phyloP scores from a whole-genome alignment of 225 moss, liverwort and hornwort species.

The Neckera pumila region DNA sequence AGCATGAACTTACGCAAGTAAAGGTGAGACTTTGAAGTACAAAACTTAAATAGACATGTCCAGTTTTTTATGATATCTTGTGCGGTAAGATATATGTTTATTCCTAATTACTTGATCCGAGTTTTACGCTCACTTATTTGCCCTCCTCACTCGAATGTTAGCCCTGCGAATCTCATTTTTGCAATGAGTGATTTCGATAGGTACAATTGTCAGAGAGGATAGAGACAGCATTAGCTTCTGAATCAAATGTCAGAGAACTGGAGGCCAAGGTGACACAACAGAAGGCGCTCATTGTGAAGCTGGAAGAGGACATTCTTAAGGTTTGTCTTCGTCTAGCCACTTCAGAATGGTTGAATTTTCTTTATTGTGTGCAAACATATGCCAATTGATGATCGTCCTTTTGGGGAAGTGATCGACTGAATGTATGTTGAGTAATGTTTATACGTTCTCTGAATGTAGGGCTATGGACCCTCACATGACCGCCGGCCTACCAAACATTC shows the following conservation, averaged over 20 bases:
- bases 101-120: background rate
- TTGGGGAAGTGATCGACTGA: background rate
- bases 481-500: slow-evolving; percentile 44
- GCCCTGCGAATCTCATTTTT: background rate
- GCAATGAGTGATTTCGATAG: slow-evolving; percentile 21
- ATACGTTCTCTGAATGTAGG: slow-evolving; percentile 25
- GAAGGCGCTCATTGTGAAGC: slow-evolving; percentile 72
- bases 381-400: background rate
- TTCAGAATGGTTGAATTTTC: background rate
- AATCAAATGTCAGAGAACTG: slow-evolving; percentile 49
- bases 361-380: background rate
- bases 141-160: background rate
- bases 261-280: slow-evolving; percentile 64
- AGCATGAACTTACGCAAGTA: slow-evolving; percentile 93
- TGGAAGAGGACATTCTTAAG: slow-evolving; percentile 97
- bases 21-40: slow-evolving; percentile 42
- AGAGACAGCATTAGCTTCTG: slow-evolving; percentile 47
- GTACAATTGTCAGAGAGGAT: slow-evolving; percentile 72
- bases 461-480: slow-evolving; percentile 71
- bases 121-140: background rate
- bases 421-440: background rate
- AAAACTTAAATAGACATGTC: background rate
- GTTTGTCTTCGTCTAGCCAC: slow-evolving; percentile 5
- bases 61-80: background rate
- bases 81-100: background rate